These are phyloP conservation scores for Saccharomyces eubayanus DNA, from an alignment of 805 yeast species.

Conservation along the genomic window DNA sequence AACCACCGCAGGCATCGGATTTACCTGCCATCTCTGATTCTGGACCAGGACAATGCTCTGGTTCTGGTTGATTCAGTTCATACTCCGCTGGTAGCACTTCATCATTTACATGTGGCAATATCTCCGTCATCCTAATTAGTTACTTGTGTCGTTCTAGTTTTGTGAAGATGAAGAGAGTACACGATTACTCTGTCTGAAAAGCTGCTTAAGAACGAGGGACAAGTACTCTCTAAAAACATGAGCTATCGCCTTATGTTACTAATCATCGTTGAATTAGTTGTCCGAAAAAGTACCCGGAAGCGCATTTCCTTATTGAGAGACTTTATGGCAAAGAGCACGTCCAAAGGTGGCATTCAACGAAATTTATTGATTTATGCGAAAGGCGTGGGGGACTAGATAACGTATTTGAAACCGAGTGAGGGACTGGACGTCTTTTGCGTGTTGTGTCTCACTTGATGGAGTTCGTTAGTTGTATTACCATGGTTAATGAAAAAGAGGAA, in stretches of 20 bases:
- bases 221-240: neutral
- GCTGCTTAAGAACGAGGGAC: neutral
- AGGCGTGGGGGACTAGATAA: neutral
- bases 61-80: conserved; percentile 59
- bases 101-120: conserved; percentile 6
- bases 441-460: conserved; percentile 4
- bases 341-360: neutral
- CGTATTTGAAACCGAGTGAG: neutral
- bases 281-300: neutral
- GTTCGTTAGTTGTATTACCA: conserved; percentile 17
- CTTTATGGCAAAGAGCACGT: neutral
- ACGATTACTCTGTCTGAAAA: neutral
- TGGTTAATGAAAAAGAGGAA: conserved; percentile 1
- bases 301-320: neutral
- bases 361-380: neutral
- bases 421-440: neutral
- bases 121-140: conserved; percentile 4
- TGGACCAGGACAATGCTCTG: conserved; percentile 98
- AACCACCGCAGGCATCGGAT: conserved; percentile 88
- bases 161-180: neutral
- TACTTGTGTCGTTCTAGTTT: neutral
- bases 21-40: conserved; percentile 90
- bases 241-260: neutral
- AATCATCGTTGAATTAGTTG: neutral
- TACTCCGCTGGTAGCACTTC: conserved; percentile 22